These are phyloP conservation scores for Yamadazyma siamensis DNA, from an alignment of 1,139 yeast species.

Conservation along the genomic window DNA sequence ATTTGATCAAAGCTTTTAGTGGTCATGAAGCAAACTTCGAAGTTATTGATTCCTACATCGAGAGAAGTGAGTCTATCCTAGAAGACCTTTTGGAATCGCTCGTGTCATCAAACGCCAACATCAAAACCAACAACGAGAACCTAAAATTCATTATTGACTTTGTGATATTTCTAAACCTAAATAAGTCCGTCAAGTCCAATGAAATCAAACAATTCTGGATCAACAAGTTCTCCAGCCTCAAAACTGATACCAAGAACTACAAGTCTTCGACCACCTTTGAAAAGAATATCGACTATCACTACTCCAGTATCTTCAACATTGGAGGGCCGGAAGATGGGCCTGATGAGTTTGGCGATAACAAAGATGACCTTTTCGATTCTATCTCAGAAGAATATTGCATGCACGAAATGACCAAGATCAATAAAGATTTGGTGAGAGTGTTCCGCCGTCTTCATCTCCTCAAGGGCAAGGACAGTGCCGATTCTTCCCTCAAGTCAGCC, in stretches of 20 bases:
- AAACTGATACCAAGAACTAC: constrained; percentile 1
- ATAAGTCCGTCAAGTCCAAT: constrained; percentile 15
- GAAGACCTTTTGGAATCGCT: constrained; percentile 7
- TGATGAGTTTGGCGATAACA: constrained; percentile 3
- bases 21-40: constrained; percentile 9
- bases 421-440: constrained; percentile 10
- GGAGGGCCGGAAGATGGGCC: constrained; percentile 10
- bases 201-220: constrained; percentile 26
- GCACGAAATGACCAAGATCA: constrained; percentile 9
- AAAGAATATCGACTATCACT: constrained; percentile 16
- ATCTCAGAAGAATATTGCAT: constrained; percentile 13
- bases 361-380: constrained; percentile 12
- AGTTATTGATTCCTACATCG: constrained; percentile 8
- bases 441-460: constrained; percentile 2
- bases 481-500: constrained; percentile 9
- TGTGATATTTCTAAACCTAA: constrained; percentile 20
- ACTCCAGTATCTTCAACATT: constrained; percentile 18
- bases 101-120: constrained; percentile 14
- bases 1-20: constrained; percentile 12
- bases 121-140: constrained; percentile 25
- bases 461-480: constrained; percentile 5
- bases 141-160: constrained; percentile 26
- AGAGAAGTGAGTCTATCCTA: constrained; percentile 6
- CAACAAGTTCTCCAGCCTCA: constrained; percentile 7
- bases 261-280: constrained; percentile 7